Percentiles rank a stretch among this genome's conserved stretches.
Evolutionary conservation across 2,329 filamentous ascomycete genomes (phyloP).

Genomic region (Zasmidium cellare): DNA sequence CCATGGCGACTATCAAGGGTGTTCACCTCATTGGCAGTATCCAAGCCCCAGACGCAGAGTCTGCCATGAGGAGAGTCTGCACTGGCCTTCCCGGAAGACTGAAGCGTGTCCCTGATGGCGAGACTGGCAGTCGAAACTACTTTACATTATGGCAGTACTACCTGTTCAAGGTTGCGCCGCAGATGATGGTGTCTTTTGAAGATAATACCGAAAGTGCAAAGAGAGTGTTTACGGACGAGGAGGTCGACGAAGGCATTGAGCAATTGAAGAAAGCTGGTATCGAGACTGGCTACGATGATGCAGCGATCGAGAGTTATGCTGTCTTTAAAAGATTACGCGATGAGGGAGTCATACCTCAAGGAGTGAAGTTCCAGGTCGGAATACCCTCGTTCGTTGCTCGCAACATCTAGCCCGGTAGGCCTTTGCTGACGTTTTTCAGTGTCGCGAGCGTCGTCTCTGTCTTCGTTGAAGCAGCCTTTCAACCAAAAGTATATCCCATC

Average conservation of each 20-base stretch:
- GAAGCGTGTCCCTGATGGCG: conserved; percentile 42
- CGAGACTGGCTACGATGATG: conserved; percentile 34
- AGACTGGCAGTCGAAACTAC: conserved; percentile 37
- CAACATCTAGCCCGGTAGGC: neutral
- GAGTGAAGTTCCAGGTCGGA: conserved; percentile 35
- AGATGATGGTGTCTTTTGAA: conserved; percentile 10
- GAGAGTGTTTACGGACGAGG: conserved; percentile 15
- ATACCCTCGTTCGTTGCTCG: conserved; percentile 26
- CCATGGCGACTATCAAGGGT: conserved; percentile 17
- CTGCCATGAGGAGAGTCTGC: conserved; percentile 33
- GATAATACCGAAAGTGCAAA: conserved; percentile 7
- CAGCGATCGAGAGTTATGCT: conserved; percentile 35
- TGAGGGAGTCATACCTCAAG: conserved; percentile 29
- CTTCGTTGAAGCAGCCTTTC: conserved; percentile 27
- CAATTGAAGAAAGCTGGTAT: conserved; percentile 16
- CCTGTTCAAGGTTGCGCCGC: conserved; percentile 9
- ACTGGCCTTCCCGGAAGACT: conserved; percentile 35
- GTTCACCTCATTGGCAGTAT: conserved; percentile 40
- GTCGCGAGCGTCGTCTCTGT: conserved; percentile 26
- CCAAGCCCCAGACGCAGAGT: conserved; percentile 32
- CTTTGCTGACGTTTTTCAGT: conserved; percentile 5
- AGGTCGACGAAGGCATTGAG: conserved; percentile 20
- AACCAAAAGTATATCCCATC: conserved; percentile 30
- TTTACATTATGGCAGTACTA: conserved; percentile 37
- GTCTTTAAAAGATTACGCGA: conserved; percentile 31